phyloP scores from a whole-genome alignment of 1,284 basidiomycete species.

The Rugosomyces carneus region DNA sequence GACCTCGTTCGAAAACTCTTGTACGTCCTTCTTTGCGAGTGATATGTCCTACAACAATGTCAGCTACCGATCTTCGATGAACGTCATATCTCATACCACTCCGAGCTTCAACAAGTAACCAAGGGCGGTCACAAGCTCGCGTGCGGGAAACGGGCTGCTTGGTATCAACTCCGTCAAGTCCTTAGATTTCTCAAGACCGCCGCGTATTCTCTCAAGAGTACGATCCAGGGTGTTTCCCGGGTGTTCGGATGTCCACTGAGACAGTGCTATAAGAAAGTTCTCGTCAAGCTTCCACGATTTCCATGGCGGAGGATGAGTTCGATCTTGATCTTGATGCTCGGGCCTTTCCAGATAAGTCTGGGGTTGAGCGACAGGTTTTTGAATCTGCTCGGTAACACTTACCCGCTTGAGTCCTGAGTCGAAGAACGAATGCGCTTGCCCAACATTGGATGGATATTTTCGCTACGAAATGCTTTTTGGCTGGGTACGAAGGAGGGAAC shows the following conservation, averaged over 20 bases:
- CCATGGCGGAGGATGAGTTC: neutral
- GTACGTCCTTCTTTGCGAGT: neutral
- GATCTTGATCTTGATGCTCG: too few relatives aligned
- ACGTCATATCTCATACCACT: slow-evolving; percentile 2
- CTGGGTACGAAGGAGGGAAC: too few relatives aligned
- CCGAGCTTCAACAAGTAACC: slow-evolving; percentile 14
- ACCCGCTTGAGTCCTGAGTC: too few relatives aligned
- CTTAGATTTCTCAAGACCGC: slow-evolving; percentile 4
- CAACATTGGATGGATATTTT: too few relatives aligned
- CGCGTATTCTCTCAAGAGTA: slow-evolving; percentile 5
- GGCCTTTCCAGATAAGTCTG: too few relatives aligned
- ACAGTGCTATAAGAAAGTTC: slow-evolving; percentile 7
- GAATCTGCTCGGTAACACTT: too few relatives aligned
- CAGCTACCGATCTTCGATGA: neutral
- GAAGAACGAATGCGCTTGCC: too few relatives aligned
- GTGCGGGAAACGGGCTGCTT: slow-evolving; percentile 13
- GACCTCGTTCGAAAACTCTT: neutral
- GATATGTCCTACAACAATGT: slow-evolving; percentile 5
- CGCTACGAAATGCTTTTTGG: too few relatives aligned
- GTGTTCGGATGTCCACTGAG: slow-evolving; percentile 3
- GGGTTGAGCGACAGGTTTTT: too few relatives aligned
- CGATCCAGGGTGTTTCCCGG: slow-evolving; percentile 11
- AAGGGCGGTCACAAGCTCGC: slow-evolving; percentile 9
- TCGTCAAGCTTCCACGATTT: slow-evolving; percentile 11
- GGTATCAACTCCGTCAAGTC: slow-evolving; percentile 10